Evolutionary conservation across 2,329 filamentous ascomycete genomes (phyloP).

Genomic region (Zalaria sp.): DNA sequence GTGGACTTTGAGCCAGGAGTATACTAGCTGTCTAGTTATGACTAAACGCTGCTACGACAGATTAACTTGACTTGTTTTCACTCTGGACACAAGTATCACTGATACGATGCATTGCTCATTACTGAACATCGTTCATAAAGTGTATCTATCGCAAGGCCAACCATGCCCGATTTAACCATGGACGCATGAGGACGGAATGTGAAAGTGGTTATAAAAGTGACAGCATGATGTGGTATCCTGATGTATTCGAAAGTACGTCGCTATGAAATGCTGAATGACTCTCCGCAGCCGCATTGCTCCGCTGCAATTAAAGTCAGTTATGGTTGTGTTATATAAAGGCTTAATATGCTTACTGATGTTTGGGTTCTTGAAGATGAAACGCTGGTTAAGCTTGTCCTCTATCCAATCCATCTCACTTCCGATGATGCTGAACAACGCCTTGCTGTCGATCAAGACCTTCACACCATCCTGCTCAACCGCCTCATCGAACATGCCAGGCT

Average conservation of each 20-base stretch:
- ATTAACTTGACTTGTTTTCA: too few relatives aligned
- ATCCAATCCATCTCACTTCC: conserved; percentile 99
- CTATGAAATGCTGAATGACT: conserved; percentile 61
- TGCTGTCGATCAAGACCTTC: conserved; percentile 90
- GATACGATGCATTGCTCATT: too few relatives aligned
- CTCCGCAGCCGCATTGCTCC: conserved; percentile 89
- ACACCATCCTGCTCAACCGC: conserved; percentile 91
- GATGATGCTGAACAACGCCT: conserved; percentile 94
- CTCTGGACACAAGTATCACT: too few relatives aligned
- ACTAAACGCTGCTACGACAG: too few relatives aligned
- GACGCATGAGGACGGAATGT: too few relatives aligned
- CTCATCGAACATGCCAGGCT: conserved; percentile 78
- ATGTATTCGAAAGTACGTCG: too few relatives aligned
- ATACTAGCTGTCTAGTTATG: conserved; percentile 19
- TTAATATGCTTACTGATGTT: conserved; percentile 73
- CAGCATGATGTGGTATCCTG: too few relatives aligned
- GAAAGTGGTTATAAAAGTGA: too few relatives aligned
- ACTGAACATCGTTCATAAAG: too few relatives aligned
- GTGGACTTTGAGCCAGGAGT: conserved; percentile 45
- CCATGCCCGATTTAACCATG: too few relatives aligned
- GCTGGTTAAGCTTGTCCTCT: conserved; percentile 82
- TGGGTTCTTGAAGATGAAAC: conserved; percentile 91
- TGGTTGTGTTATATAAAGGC: background rate
- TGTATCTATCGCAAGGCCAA: too few relatives aligned
- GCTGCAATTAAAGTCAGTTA: conserved; percentile 38